Evolutionary conservation across 192 early-diverging fungal genomes (phyloP).

Genomic region (Coemansia sp.): DNA sequence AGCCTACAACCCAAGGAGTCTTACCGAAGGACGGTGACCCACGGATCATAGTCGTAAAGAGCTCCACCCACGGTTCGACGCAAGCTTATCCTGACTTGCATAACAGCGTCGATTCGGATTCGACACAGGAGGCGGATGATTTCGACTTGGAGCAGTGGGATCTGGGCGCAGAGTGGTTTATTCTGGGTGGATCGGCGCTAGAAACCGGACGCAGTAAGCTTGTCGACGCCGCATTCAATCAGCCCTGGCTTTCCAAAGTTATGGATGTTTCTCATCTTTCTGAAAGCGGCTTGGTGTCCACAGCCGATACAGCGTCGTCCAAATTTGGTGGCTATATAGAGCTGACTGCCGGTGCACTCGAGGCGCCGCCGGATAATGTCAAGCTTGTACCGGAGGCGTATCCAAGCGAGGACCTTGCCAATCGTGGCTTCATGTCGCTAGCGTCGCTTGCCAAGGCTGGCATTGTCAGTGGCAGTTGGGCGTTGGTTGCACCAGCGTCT

Average conservation of each 20-base stretch:
- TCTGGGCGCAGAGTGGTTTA: constrained; percentile 50
- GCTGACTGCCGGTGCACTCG: constrained; percentile 15
- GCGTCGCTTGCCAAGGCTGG: constrained; percentile 29
- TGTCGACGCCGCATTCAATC: constrained; percentile 14
- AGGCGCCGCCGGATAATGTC: constrained; percentile 9
- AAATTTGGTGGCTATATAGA: not conserved
- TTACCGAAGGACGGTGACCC: constrained; percentile 2
- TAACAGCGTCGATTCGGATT: not conserved
- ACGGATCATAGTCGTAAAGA: constrained; percentile 35
- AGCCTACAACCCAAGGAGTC: constrained; percentile 40
- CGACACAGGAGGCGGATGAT: not conserved
- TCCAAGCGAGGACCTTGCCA: constrained; percentile 28
- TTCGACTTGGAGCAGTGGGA: constrained; percentile 23
- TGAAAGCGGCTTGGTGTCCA: not conserved
- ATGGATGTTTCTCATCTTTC: not conserved
- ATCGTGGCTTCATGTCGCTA: constrained; percentile 42
- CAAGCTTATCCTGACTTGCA: not conserved
- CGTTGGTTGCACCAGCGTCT: constrained; percentile 10
- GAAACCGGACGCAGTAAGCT: constrained; percentile 16
- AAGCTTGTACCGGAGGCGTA: constrained; percentile 17
- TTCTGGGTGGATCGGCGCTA: constrained; percentile 29
- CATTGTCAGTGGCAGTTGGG: constrained; percentile 49
- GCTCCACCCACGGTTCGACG: not conserved
- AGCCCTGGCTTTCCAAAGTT: not conserved
- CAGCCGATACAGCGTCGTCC: not conserved